Percentiles rank a stretch among this genome's conserved stretches.
Evolutionary conservation across 164 flowering plant species (phyloP).

Genomic region (Liriodendron chinense): DNA sequence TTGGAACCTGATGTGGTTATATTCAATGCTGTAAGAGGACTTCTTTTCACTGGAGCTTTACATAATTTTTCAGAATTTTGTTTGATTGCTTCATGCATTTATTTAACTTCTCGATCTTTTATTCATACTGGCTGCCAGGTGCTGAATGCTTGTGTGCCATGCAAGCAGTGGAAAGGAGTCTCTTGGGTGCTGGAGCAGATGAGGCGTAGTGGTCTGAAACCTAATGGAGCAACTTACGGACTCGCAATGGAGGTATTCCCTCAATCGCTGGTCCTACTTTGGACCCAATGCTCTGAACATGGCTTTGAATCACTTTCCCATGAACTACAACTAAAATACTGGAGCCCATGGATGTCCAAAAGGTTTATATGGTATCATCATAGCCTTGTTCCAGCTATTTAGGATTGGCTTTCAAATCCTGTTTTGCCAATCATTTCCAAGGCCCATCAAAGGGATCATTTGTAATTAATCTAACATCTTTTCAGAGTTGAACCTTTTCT

Average conservation of each 20-base stretch:
- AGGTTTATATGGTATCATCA: neutral
- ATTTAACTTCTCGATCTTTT: slow-evolving; percentile 3
- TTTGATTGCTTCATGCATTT: slow-evolving; percentile 1
- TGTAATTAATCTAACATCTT: no score
- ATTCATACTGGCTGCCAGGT: slow-evolving; percentile 40
- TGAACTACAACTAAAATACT: neutral
- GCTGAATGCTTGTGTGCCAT: slow-evolving; percentile 82
- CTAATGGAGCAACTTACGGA: slow-evolving; percentile 90
- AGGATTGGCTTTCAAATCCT: no score
- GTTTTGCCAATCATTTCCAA: no score
- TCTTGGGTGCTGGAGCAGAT: slow-evolving; percentile 87
- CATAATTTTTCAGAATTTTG: neutral
- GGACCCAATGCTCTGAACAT: neutral
- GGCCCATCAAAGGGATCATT: no score
- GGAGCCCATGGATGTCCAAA: neutral
- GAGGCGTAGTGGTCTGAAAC: slow-evolving; percentile 64
- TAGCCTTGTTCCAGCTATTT: no score
- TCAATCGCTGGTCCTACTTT: neutral
- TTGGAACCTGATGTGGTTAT: slow-evolving; percentile 90
- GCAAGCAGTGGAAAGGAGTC: slow-evolving; percentile 85
- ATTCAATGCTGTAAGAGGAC: slow-evolving; percentile 81
- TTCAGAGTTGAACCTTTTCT: no score
- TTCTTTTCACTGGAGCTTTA: neutral
- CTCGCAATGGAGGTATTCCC: slow-evolving; percentile 94
- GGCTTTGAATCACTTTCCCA: neutral